Percentiles rank a stretch among this genome's conserved stretches.
phyloP scores from a whole-genome alignment of 2,329 filamentous ascomycete species.

The Colletotrichum sublineola region DNA sequence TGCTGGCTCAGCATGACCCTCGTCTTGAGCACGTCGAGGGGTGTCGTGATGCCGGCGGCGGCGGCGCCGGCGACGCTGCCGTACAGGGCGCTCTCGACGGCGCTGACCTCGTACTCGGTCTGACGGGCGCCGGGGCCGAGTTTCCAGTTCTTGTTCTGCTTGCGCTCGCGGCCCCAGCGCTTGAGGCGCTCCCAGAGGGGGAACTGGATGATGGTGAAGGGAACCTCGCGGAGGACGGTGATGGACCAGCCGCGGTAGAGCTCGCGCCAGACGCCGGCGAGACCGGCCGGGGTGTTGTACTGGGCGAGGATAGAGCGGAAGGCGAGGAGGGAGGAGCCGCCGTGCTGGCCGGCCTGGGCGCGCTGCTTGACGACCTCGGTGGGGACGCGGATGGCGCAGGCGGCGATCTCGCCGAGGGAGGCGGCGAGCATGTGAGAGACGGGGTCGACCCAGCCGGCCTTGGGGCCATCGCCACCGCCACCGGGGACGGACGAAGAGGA shows the following conservation, averaged over 20 bases:
- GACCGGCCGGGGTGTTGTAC: constrained; percentile 53
- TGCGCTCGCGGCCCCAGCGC: constrained; percentile 68
- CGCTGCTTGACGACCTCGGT: constrained; percentile 98
- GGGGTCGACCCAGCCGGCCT: constrained; percentile 43
- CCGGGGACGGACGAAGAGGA: constrained; percentile 41
- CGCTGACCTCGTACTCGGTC: constrained; percentile 66
- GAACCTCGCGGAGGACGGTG: constrained; percentile 94
- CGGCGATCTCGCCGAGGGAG: constrained; percentile 88
- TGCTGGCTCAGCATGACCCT: constrained; percentile 90
- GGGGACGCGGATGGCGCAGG: constrained; percentile 91
- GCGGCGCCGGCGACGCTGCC: constrained; percentile 87
- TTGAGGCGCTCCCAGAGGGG: constrained; percentile 97
- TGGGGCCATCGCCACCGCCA: background rate
- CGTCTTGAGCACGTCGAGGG: constrained; percentile 96
- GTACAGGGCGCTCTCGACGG: constrained; percentile 84
- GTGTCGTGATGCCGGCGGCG: constrained; percentile 90
- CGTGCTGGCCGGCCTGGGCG: constrained; percentile 88
- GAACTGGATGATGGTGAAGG: constrained; percentile 97
- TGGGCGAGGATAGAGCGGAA: constrained; percentile 77
- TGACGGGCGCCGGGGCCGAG: constrained; percentile 31
- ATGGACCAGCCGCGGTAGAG: constrained; percentile 93
- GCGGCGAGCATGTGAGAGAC: constrained; percentile 84
- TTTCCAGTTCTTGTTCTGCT: constrained; percentile 30
- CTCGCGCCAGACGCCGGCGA: constrained; percentile 79
- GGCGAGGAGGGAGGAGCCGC: constrained; percentile 75